Evolutionary conservation across 2,329 filamentous ascomycete species (phyloP), one percentile per base, ranked within the genome.

Genomic region (Neoascochyta sp.): DNA sequence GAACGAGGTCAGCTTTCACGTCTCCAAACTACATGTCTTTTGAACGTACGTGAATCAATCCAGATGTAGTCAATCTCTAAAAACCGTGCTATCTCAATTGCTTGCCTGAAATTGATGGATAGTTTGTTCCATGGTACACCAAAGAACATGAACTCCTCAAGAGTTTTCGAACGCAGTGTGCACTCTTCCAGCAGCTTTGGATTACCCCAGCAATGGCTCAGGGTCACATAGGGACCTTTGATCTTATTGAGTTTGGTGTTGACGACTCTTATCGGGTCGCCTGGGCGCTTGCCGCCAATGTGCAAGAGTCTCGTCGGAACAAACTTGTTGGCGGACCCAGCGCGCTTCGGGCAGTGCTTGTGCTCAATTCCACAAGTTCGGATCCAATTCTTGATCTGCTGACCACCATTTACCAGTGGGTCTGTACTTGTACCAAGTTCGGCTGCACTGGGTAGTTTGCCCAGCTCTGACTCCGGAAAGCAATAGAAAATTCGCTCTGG

Each of bases 191-290:
- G 14, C 15, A 50, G 43, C 5, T 32, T 9, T 9, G 22, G 29
- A 10, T 22, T n/a, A 7, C 50, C 52, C 52, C 50, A 56, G 29
- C 44, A 53, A 22, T 54, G 52, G 9, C 37, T 42, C n/a, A 54
- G 21, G 4, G 51, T 45, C 7, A 36, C 35, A 23, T 54, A 54
- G 8, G 44, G 39, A 5, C 30, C 36, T 15, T 35, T 34, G 16
- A 35, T 23, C 4, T 34, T 29, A 4, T 30, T 25, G 6, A 13
- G 9, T 9, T 28, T 29, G 4, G 40, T 44, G 16, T 41, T 14
- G 1, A 48, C 28, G 3, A 47, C 29, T 6, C 25, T 24, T 8
- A 38, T 27, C 11, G 24, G 16, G 14, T 36, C 33, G n/a, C 33
- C 28, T n/a, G 13, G 14, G 4, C 24, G 24, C n/a, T 28, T 28